Base-by-base conservation (phyloP, 768 basidiomycete species). In the Lentinula guzmanii region DNA sequence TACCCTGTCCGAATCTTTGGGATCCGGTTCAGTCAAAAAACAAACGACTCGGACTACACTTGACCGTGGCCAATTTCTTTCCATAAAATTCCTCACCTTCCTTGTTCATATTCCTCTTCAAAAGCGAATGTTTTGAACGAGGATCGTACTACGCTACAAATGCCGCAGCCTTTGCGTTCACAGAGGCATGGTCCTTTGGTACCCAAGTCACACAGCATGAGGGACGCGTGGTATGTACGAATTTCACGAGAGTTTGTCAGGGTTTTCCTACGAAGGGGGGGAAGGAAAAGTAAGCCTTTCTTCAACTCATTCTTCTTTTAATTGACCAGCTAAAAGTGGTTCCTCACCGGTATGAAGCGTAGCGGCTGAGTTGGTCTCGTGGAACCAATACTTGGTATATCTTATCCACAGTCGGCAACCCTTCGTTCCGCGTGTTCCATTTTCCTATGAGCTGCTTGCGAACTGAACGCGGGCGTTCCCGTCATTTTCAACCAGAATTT, bases 121-220 rank as follows among this genome's bases (percentile, higher is more conserved):
- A 77, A 77, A 6, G 73, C 74, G 57, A 77, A 70, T n/a, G 54
- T 37, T 28, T 65, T 65, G 62, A 77, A 77, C 2, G 66, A 70
- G 50, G 77, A 74, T 63, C 70, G 72, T 53, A 71, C 67, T 15
- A 74, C 70, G 61, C 69, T 71, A 64, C 76, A 77, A 50, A 78
- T 74, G 11, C 76, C 77, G 41, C 76, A 77, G 31, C 75, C 75
- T 37, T 64, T 62, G 72, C 71, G 75, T 61, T 68, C 65, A 54
- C 77, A 77, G n/a, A 59, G 34, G 33, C 61, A 57, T 28, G 67
- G 64, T 34, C 69, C 69, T 46, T 74, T 72, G 0, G 74, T 73
- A 28, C 76, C 77, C 65, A 77, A 68, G 60, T 78, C 76, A 64
- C 76, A 77, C 18, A 78, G 75, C 52, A 76, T 75, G 46, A 77